Evolutionary conservation across 2,329 filamentous ascomycete genomes (phyloP).

Genomic region (Aschersonia sp.): DNA sequence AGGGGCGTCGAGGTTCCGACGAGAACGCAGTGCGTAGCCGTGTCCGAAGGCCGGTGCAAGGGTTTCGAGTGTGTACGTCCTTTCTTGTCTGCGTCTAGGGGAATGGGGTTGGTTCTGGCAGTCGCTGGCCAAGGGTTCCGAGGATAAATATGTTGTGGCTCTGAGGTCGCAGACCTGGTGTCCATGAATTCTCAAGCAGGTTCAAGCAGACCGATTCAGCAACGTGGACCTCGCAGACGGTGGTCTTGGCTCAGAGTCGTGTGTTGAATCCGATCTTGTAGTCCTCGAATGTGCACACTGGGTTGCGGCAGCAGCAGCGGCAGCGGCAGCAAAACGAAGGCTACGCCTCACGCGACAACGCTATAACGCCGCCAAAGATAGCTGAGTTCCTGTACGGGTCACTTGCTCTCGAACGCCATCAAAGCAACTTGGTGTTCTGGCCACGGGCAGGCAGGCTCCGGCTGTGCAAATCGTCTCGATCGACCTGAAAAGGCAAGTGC

Average conservation of each 20-base stretch:
- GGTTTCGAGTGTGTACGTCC: slow-evolving; percentile 9
- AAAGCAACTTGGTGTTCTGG: no score
- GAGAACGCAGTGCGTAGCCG: slow-evolving; percentile 8
- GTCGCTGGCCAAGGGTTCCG: slow-evolving; percentile 16
- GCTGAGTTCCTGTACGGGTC: no score
- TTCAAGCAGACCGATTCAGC: neutral
- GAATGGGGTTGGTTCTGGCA: slow-evolving; percentile 11
- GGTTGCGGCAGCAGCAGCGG: no score
- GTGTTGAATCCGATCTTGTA: no score
- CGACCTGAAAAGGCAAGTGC: no score
- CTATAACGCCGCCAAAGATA: no score
- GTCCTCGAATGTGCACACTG: no score
- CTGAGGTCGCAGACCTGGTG: slow-evolving; percentile 20
- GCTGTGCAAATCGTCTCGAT: no score
- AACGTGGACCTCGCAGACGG: neutral
- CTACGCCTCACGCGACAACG: no score
- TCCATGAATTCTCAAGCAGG: slow-evolving; percentile 18
- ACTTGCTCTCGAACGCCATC: no score
- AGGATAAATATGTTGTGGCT: slow-evolving; percentile 23
- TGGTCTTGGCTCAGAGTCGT: neutral
- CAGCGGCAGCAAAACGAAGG: no score
- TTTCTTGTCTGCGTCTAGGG: slow-evolving; percentile 6
- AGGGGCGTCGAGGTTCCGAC: slow-evolving; percentile 11
- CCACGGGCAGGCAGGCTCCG: no score
- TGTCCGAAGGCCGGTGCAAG: slow-evolving; percentile 17